Conservation (phyloP, 805 yeast genomes). For the Ogataea trehaloabstinens region DNA sequence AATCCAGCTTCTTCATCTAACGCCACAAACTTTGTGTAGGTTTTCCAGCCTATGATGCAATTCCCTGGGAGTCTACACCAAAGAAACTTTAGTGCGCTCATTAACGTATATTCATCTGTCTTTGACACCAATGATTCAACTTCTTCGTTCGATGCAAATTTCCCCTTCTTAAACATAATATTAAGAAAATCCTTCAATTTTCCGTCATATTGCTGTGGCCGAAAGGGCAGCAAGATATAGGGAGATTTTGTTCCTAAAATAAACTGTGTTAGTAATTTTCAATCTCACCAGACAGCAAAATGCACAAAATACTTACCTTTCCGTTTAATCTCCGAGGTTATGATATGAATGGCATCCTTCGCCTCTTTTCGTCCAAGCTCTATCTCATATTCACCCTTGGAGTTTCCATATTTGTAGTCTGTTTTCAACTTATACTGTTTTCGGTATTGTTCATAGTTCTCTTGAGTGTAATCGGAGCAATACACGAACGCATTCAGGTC, state of each 20-base stretch:
- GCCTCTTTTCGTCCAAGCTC: slow-evolving; percentile 64
- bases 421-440: slow-evolving; percentile 27
- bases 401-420: slow-evolving; percentile 24
- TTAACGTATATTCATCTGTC: slow-evolving; percentile 68
- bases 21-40: slow-evolving; percentile 66
- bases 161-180: slow-evolving; percentile 53
- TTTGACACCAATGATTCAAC: slow-evolving; percentile 43
- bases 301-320: slow-evolving; percentile 56
- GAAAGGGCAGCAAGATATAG: slow-evolving; percentile 69
- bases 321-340: slow-evolving; percentile 70
- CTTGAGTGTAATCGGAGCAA: slow-evolving; percentile 26
- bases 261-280: not conserved
- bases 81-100: slow-evolving; percentile 72
- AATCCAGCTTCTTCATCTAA: slow-evolving; percentile 63
- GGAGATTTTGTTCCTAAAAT: slow-evolving; percentile 56
- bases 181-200: slow-evolving; percentile 58
- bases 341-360: slow-evolving; percentile 62
- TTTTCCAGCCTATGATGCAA: slow-evolving; percentile 83
- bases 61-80: slow-evolving; percentile 84
- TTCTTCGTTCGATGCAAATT: slow-evolving; percentile 40
- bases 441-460: slow-evolving; percentile 27
- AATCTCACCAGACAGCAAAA: too few relatives aligned
- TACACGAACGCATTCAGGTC: slow-evolving; percentile 30
- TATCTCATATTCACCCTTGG: slow-evolving; percentile 26
- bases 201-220: slow-evolving; percentile 65